Base-by-base conservation (phyloP, 2,329 filamentous ascomycete species). In the Diaporthe sp. region DNA sequence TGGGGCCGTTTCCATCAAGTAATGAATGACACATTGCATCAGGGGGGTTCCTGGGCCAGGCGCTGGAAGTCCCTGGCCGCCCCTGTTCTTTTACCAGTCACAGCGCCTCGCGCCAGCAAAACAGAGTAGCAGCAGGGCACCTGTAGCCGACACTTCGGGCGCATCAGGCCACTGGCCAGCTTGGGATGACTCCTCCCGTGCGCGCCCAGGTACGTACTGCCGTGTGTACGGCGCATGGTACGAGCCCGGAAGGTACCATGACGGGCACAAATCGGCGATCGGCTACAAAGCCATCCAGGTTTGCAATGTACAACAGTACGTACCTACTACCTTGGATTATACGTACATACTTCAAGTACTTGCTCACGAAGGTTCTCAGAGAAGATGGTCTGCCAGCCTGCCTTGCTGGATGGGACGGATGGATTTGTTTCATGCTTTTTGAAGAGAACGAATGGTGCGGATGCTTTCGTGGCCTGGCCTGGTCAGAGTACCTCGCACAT, bases 11-110 rank as follows among this genome's bases (percentile, higher is more conserved):
- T 78, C 72, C 78, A 79, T 79, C 78, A 79, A 57, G 78, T 79
- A 79, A 78, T 79, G 78, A 75, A 79, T 79, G 78, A 79, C 78
- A 79, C 78, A 79, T 79, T 77, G 72, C 65, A 72, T 75, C 51
- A 47, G 37, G 44, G 67, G 71, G 55, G 60, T 60, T 60, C 53
- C 42, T 44, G 42, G 39, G 31, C 25, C 42, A n/a, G 53, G 28
- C 39, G 53, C 57, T 47, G 37, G 34, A 25, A n/a, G 44, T n/a
- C 58, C 28, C 47, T 34, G 28, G 20, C 61, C 20, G 60, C 49
- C 72, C 61, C 44, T 31, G 65, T 70, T 51, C 47, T 58, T 70
- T 53, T 70, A 70, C 65, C 65, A 34, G 61, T 60, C 71, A 57
- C 71, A 67, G 71, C 47, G 47, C n/a, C 42, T 57, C 37, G 1